phyloP scores from a whole-genome alignment of 108 stramenopile species.

The Conticribra guillardii region DNA sequence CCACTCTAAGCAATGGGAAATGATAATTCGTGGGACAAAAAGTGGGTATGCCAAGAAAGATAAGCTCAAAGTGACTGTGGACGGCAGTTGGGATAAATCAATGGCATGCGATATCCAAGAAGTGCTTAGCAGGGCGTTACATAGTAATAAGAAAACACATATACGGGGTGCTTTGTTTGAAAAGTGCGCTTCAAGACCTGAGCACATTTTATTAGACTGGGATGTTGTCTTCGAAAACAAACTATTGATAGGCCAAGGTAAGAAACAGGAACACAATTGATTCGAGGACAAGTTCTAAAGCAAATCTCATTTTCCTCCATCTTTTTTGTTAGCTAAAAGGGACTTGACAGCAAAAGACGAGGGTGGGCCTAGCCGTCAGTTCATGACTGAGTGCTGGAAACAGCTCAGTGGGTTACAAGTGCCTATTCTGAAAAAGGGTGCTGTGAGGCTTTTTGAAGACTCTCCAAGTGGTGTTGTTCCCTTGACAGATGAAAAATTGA shows the following conservation, averaged over 20 bases:
- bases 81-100: not conserved
- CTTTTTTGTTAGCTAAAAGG: not conserved
- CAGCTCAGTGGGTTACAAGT: conserved; percentile 17
- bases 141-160: not conserved
- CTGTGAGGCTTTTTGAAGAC: conserved; percentile 4
- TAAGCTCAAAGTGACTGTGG: not conserved
- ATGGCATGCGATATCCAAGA: not conserved
- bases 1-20: not conserved
- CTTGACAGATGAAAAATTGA: not conserved
- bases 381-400: conserved; percentile 20
- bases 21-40: not conserved
- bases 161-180: not conserved
- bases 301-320: no score
- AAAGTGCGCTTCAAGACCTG: not conserved
- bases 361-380: conserved; percentile 33
- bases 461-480: conserved; percentile 1
- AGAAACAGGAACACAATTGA: no score
- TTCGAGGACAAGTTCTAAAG: no score
- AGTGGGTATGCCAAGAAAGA: not conserved
- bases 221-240: not conserved
- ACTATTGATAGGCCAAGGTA: not conserved
- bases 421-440: conserved; percentile 1
- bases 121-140: not conserved
- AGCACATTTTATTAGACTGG: not conserved
- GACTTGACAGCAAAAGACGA: conserved; percentile 20